phyloP scores from a whole-genome alignment of 116 monocot genomes.

The Trichopus zeylanicus region DNA sequence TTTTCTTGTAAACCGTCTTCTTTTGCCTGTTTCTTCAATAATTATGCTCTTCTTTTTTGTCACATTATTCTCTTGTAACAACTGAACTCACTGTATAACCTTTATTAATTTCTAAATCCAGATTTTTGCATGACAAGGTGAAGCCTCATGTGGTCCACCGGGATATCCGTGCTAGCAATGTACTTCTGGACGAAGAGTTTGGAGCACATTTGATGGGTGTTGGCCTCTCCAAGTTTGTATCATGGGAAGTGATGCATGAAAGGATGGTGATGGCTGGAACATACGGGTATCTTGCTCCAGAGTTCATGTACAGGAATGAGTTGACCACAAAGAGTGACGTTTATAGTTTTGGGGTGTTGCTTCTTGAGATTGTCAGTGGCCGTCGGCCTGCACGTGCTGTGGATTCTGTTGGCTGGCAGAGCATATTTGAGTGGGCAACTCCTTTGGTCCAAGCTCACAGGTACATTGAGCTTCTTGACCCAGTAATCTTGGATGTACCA shows the following conservation, averaged over 20 bases:
- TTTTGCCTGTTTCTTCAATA: no score
- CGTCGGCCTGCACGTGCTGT: slow-evolving; percentile 71
- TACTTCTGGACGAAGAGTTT: slow-evolving; percentile 90
- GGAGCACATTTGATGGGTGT: slow-evolving; percentile 80
- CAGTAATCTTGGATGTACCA: slow-evolving; percentile 54
- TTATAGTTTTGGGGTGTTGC: slow-evolving; percentile 88
- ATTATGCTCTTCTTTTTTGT: no score
- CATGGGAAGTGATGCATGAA: slow-evolving; percentile 95
- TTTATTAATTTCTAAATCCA: slow-evolving; percentile 3
- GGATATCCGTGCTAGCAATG: slow-evolving; percentile 92
- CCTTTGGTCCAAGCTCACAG: slow-evolving; percentile 85
- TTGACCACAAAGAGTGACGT: slow-evolving; percentile 95
- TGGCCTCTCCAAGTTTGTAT: slow-evolving; percentile 81
- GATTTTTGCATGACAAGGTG: slow-evolving; percentile 95
- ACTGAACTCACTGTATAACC: no score
- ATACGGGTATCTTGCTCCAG: slow-evolving; percentile 90
- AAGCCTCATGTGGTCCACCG: slow-evolving; percentile 97
- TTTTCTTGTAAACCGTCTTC: no score
- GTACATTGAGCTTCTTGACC: slow-evolving; percentile 82
- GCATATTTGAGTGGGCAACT: slow-evolving; percentile 95
- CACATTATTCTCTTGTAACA: no score
- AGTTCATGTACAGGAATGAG: slow-evolving; percentile 96
- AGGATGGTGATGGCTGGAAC: slow-evolving; percentile 77
- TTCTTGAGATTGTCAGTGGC: slow-evolving; percentile 86
- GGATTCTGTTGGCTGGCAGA: slow-evolving; percentile 78